phyloP scores from a whole-genome alignment of 2,329 filamentous ascomycete genomes.

The Talaromyces verruculosus region DNA sequence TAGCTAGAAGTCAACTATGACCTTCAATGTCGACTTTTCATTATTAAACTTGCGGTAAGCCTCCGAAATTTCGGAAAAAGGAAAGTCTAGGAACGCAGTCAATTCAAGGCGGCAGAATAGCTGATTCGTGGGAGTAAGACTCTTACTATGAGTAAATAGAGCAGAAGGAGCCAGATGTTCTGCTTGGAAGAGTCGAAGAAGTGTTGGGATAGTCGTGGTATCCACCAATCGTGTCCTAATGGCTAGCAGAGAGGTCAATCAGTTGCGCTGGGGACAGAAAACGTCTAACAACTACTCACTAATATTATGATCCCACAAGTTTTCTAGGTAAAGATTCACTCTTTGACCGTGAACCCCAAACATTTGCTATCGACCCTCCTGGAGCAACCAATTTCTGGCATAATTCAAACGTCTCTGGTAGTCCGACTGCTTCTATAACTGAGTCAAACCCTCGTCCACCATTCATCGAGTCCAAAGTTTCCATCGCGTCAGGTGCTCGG shows the following conservation, averaged over 20 bases:
- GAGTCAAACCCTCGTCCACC: background rate
- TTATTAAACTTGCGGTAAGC: background rate
- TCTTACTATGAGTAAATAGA: constrained; percentile 8
- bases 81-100: background rate
- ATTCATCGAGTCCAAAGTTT: constrained; percentile 4
- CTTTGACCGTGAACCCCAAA: constrained; percentile 1
- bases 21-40: constrained; percentile 2
- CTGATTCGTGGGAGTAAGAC: background rate
- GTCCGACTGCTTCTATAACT: background rate
- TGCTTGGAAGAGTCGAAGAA: constrained; percentile 5
- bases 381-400: constrained; percentile 4
- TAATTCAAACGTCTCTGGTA: constrained; percentile 1
- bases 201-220: background rate
- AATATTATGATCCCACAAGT: constrained; percentile 3
- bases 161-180: background rate
- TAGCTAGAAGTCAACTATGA: constrained; percentile 5
- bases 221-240: constrained; percentile 7
- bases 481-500: background rate
- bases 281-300: background rate
- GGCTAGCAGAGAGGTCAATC: constrained; percentile 3
- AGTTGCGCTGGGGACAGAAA: background rate
- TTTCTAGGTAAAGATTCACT: constrained; percentile 4
- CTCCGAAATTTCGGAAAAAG: background rate
- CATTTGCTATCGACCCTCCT: constrained; percentile 1
- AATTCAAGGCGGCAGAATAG: background rate